Conservation (phyloP, 192 early-diverging fungal species). For the Pilaira anomala region DNA sequence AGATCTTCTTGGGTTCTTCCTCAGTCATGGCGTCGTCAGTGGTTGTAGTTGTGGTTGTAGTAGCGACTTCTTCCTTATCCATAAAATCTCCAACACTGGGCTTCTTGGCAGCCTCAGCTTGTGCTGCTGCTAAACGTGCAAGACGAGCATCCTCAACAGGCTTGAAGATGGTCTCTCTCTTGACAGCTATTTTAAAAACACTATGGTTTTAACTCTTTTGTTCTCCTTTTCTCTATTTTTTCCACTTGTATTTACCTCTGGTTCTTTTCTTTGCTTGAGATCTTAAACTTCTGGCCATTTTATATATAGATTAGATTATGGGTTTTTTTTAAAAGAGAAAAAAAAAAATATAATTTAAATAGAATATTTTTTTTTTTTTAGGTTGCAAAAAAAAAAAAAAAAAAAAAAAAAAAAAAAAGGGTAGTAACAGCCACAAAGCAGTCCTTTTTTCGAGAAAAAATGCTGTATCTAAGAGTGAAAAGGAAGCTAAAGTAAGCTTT, state of each 20-base stretch:
- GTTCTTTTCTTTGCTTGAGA: conserved; percentile 30
- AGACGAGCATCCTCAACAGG: conserved; percentile 54
- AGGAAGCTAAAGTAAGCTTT: too few species aligned
- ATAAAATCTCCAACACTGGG: conserved; percentile 17
- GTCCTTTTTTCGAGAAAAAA: too few species aligned
- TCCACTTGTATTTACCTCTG: conserved; percentile 10
- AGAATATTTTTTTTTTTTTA: conserved; percentile 15
- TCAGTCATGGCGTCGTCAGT: conserved; percentile 22
- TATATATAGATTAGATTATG: not conserved
- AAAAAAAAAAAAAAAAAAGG: conserved; percentile 16
- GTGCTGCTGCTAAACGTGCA: conserved; percentile 39
- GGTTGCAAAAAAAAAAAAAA: conserved; percentile 9
- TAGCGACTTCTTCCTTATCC: conserved; percentile 12
- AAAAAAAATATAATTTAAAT: conserved; percentile 6
- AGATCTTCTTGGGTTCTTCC: conserved; percentile 39
- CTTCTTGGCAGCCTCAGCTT: conserved; percentile 29
- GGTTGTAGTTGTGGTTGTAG: conserved; percentile 27
- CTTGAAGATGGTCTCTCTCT: conserved; percentile 52
- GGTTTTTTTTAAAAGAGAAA: not conserved
- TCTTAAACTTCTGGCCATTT: conserved; percentile 36
- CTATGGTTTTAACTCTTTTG: not conserved
- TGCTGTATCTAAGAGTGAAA: too few species aligned
- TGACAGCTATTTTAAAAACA: conserved; percentile 42
- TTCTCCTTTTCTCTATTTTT: not conserved
- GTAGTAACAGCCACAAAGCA: not conserved